Conservation (phyloP, 2,329 filamentous ascomycete species). For the Colletotrichum sp. region DNA sequence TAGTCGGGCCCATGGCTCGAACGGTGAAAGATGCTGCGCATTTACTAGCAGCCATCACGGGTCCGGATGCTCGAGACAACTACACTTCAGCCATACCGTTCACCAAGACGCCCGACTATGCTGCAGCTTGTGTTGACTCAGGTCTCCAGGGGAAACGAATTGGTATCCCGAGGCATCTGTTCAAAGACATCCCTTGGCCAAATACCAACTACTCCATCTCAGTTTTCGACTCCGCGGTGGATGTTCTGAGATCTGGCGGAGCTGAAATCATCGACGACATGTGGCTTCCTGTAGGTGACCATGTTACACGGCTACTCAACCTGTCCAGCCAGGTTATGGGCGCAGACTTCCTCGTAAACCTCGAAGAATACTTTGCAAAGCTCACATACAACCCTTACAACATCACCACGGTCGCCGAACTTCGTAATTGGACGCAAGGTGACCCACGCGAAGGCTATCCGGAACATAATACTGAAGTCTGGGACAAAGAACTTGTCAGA, state of each 20-base stretch:
- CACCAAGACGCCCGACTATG: conserved; percentile 60
- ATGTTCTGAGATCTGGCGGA: conserved; percentile 57
- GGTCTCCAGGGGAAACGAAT: conserved; percentile 63
- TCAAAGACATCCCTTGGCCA: conserved; percentile 10
- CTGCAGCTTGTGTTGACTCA: conserved; percentile 57
- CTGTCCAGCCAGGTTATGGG: conserved; percentile 55
- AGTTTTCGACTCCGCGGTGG: conserved; percentile 61
- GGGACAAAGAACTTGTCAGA: conserved; percentile 58
- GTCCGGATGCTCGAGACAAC: conserved; percentile 64
- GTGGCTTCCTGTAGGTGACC: conserved; percentile 38
- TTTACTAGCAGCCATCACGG: conserved; percentile 67
- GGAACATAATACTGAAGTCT: conserved; percentile 57
- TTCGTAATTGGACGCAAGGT: conserved; percentile 59
- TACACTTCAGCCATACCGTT: conserved; percentile 66
- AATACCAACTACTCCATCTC: conserved; percentile 31
- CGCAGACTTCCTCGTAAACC: conserved; percentile 61
- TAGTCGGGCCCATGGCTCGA: conserved; percentile 67
- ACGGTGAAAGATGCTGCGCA: conserved; percentile 70
- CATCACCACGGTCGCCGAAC: conserved; percentile 53
- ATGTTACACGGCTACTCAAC: conserved; percentile 26
- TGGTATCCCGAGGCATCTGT: conserved; percentile 66
- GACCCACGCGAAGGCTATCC: conserved; percentile 62
- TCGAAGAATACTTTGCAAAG: conserved; percentile 59
- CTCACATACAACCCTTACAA: conserved; percentile 63
- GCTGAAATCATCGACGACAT: conserved; percentile 63